These are phyloP conservation scores for Ascomycota sp. DNA, from an alignment of 2,329 filamentous ascomycete species.

Conservation along the genomic window DNA sequence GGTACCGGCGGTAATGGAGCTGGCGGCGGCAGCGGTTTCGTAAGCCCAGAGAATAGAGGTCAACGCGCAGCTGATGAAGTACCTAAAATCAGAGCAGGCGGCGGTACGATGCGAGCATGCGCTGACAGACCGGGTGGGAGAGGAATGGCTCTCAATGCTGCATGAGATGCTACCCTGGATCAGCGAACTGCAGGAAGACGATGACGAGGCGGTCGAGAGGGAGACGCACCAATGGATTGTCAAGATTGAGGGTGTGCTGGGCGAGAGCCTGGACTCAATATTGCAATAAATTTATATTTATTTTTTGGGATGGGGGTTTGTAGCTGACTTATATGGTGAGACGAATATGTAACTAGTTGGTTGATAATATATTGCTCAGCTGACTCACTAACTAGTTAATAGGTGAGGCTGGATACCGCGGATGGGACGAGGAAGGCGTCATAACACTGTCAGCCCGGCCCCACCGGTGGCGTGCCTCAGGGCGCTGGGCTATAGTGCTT, in stretches of 20 bases:
- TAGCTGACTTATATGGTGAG: no score
- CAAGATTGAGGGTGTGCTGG: constrained; percentile 72
- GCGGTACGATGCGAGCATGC: constrained; percentile 60
- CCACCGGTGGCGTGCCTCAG: no score
- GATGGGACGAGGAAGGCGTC: no score
- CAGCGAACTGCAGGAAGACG: constrained; percentile 87
- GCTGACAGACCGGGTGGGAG: constrained; percentile 61
- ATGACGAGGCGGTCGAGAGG: constrained; percentile 79
- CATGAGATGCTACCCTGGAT: constrained; percentile 96
- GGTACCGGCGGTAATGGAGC: constrained; percentile 56
- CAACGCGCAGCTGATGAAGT: constrained; percentile 57
- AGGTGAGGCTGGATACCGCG: no score
- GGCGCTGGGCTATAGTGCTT: no score
- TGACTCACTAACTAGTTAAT: no score
- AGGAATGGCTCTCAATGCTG: constrained; percentile 81
- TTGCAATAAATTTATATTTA: no score
- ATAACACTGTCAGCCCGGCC: no score
- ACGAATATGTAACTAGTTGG: no score
- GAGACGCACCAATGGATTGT: constrained; percentile 83
- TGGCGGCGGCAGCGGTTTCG: constrained; percentile 64
- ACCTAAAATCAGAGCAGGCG: constrained; percentile 52
- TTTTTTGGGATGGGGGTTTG: no score
- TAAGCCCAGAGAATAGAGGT: constrained; percentile 81
- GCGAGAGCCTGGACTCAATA: constrained; percentile 84
- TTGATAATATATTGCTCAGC: no score